Base-by-base conservation (phyloP, 805 yeast genomes). In the Metschnikowia lochheadii region DNA sequence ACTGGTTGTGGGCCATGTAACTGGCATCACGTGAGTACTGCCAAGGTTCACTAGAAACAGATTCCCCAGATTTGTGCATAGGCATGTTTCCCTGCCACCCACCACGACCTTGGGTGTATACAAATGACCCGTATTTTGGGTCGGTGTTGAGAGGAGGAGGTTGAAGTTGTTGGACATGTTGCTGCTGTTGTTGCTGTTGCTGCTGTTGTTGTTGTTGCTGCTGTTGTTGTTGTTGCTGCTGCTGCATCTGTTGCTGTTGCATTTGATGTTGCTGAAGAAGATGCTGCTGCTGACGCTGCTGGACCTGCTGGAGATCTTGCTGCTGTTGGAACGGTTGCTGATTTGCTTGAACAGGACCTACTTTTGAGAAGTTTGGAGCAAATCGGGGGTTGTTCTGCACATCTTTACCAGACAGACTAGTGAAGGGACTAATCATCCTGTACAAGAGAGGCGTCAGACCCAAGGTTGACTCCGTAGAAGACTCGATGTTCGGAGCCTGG, bases 261-360 rank as follows among this genome's bases (percentile, higher is more conserved):
- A 26, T 26, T 11, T 10, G 29, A 26, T 39, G 44, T 18, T 50
- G 58, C 14, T 36, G 40, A 32, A 23, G 49, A 48, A 53, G 46
- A 40, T 50, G 57, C 46, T 44, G 54, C 48, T 23, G 60, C 46
- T 43, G 66, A 18, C n/a, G 48, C 31, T 45, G 41, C 11, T 36
- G 46, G 7, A 33, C 13, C 32, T 20, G 46, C n/a, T 33, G 46
- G 3, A 20, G 38, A 15, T 26, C 38, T 29, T 37, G 35, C 15
- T 39, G 38, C 23, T 33, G 46, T 15, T 33, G 46, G 7, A 43
- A 34, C 10, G 15, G 20, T 20, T 33, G 46, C 15, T 18, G 39
- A 34, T 6, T 15, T 33, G 46, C 32, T 17, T 40, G 44, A 21
- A 23, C 29, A 31, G 23, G 44, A 10, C 31, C 45, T 32, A 11